Evolutionary conservation across 441 rosid genomes (phyloP), one percentile per base, ranked within the genome.

Genomic region (Arabidopsis hybrid): DNA sequence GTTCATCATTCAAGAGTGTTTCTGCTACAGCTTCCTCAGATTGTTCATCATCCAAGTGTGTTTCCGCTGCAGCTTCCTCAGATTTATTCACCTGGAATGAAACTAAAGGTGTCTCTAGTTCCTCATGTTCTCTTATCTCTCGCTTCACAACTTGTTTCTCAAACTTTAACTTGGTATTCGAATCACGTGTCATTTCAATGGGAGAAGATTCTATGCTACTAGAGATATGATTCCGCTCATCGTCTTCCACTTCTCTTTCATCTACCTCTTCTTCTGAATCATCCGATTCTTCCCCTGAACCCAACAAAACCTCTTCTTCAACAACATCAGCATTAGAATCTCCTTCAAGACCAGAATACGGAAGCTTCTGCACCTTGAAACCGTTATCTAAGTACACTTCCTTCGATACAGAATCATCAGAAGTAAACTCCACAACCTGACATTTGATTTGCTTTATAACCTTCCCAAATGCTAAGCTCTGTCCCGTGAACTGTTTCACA

Each of bases 381-480:
- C 67, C 67, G 12, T 61, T 61, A 42, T 82, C 71, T 7, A 16
- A 38, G 63, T 67, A 75, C 73, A 65, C 39, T 39, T 77, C 81
- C 68, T 65, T 66, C 9, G 77, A 36, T 39, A 36, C 78, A 57
- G 84, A 46, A 38, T 72, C 79, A 18, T 66, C 40, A 10, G 83
- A 74, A 51, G 55, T 29, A 51, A 78, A 71, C 38, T 81, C 85
- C 77, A 76, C 38, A 67, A 81, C 73, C 79, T 78, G 83, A 78
- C 95, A 91, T 73, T 78, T 90, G 65, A 94, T 87, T 71, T 79
- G 91, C 87, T 88, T 90, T 67, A 86, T 78, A 78, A 88, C 82
- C 81, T 78, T 90, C 11, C 98, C 97, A 84, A 94, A 94, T 26
- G 76, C 55, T 42, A 94, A 59, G 9, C 67, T 82, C 60, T 81